phyloP scores from a whole-genome alignment of 73 alveolate genomes.

The Paramecium octaurelia region DNA sequence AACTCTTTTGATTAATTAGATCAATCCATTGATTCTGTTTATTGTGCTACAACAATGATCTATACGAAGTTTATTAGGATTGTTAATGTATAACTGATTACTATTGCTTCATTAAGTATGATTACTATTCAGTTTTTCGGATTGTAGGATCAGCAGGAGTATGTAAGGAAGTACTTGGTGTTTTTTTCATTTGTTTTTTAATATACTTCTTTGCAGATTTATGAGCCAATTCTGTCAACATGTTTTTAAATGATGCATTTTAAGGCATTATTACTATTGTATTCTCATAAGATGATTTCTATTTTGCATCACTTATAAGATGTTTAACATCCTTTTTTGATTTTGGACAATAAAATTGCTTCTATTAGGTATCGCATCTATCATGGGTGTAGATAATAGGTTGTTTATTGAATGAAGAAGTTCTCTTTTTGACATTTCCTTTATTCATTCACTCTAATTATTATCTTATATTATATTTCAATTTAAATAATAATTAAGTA shows the following conservation, averaged over 20 bases:
- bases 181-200: background rate
- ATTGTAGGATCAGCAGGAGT: slow-evolving; percentile 41
- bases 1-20: background rate
- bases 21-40: slow-evolving; percentile 19
- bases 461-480: background rate
- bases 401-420: background rate
- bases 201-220: background rate
- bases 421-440: background rate
- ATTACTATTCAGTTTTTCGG: slow-evolving; percentile 2
- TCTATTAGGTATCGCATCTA: background rate
- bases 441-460: background rate
- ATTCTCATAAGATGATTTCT: slow-evolving; percentile 20
- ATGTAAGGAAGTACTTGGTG: slow-evolving; percentile 18
- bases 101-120: background rate
- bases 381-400: background rate
- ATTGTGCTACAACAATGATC: background rate
- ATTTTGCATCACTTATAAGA: background rate
- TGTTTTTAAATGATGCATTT: background rate
- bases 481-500: background rate
- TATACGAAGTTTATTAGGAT: slow-evolving; percentile 16
- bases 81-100: background rate
- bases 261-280: background rate
- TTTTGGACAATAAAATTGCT: slow-evolving; percentile 19
- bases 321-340: background rate
- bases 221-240: background rate